phyloP scores from a whole-genome alignment of 2,329 filamentous ascomycete genomes.

The Verruconis gallopava region DNA sequence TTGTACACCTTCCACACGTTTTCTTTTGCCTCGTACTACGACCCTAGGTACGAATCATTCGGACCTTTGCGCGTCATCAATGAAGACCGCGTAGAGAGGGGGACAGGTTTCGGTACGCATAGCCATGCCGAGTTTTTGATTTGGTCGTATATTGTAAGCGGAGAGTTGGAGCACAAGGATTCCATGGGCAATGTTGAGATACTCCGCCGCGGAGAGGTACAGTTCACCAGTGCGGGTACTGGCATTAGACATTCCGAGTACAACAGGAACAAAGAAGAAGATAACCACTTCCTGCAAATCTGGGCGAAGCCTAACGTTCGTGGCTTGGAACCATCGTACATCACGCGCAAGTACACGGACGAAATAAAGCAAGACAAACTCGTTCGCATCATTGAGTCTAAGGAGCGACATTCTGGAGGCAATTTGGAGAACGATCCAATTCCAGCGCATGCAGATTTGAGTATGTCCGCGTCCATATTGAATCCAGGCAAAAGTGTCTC shows the following conservation, averaged over 20 bases:
- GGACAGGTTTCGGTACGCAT: constrained; percentile 72
- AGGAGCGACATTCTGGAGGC: constrained; percentile 50
- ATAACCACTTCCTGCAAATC: constrained; percentile 78
- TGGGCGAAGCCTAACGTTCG: constrained; percentile 71
- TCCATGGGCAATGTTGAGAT: constrained; percentile 60
- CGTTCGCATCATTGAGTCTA: constrained; percentile 62
- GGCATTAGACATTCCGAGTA: constrained; percentile 70
- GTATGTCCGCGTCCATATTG: constrained; percentile 69
- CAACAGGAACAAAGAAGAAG: constrained; percentile 58
- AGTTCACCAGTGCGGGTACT: constrained; percentile 80
- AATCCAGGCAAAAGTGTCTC: constrained; percentile 51
- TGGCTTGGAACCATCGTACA: constrained; percentile 61
- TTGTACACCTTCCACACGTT: constrained; percentile 80
- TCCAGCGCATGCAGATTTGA: constrained; percentile 71
- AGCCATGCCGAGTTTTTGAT: constrained; percentile 80
- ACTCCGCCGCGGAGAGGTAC: constrained; percentile 70
- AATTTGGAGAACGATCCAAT: constrained; percentile 59
- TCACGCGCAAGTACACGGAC: constrained; percentile 60
- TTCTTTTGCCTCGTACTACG: constrained; percentile 61
- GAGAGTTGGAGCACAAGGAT: constrained; percentile 79
- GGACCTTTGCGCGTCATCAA: constrained; percentile 75
- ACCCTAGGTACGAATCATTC: constrained; percentile 54
- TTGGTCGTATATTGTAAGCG: constrained; percentile 75
- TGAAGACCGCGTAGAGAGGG: constrained; percentile 67
- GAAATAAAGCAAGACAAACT: constrained; percentile 58